These are phyloP conservation scores for Lachancea fermentati DNA, from an alignment of 805 yeast species.

Conservation along the genomic window DNA sequence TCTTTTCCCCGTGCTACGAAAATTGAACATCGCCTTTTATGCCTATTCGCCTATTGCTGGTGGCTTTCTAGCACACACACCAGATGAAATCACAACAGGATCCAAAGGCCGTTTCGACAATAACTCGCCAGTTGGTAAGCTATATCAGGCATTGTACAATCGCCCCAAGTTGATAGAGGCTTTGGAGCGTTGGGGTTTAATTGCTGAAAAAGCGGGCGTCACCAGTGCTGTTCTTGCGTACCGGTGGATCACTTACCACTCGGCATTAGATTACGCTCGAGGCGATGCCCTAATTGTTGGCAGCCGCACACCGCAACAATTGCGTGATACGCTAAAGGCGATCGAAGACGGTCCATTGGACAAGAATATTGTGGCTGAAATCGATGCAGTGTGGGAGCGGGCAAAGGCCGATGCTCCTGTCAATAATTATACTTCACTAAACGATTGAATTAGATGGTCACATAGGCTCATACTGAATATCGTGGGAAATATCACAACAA, in stretches of 20 bases:
- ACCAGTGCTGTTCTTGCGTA: slow-evolving; percentile 18
- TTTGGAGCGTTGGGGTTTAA: slow-evolving; percentile 13
- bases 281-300: slow-evolving; percentile 24
- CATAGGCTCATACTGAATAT: too few species aligned
- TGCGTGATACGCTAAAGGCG: slow-evolving; percentile 15
- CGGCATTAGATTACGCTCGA: slow-evolving; percentile 11
- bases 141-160: slow-evolving; percentile 17
- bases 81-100: slow-evolving; percentile 9
- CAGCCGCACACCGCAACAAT: slow-evolving; percentile 14
- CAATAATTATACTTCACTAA: slow-evolving; percentile 18
- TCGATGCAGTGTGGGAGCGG: slow-evolving; percentile 20
- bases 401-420: slow-evolving; percentile 19
- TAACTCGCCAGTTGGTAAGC: slow-evolving; percentile 9
- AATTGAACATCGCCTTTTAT: slow-evolving; percentile 17
- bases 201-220: slow-evolving; percentile 15
- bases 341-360: slow-evolving; percentile 22
- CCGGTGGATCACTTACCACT: slow-evolving; percentile 21
- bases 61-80: slow-evolving; percentile 18
- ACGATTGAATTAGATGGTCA: too few species aligned
- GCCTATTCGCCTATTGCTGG: slow-evolving; percentile 27
- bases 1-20: slow-evolving; percentile 20
- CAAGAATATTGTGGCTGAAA: slow-evolving; percentile 14
- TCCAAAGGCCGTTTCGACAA: slow-evolving; percentile 16
- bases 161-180: slow-evolving; percentile 16
- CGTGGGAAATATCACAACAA: too few species aligned